Conservation (phyloP, 2,329 filamentous ascomycete species). For the Zasmidium citrigriseum region DNA sequence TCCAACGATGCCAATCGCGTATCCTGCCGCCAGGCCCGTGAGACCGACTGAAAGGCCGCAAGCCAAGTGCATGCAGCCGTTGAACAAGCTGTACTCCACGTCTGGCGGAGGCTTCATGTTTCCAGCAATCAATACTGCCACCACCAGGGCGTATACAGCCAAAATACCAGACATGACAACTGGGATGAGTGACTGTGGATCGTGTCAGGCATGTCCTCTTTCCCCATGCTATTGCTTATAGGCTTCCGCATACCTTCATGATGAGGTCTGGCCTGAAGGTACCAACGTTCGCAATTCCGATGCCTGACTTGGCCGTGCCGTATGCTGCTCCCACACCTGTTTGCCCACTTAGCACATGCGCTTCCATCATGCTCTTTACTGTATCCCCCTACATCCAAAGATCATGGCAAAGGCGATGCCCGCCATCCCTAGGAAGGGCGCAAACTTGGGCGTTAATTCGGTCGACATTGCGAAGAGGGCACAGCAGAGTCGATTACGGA, state of each 20-base stretch:
- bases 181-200: constrained; percentile 71
- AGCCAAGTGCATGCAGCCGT: constrained; percentile 90
- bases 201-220: constrained; percentile 22
- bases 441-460: constrained; percentile 73
- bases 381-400: constrained; percentile 68
- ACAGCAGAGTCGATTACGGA: not conserved
- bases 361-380: not conserved
- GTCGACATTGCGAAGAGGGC: constrained; percentile 32
- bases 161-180: constrained; percentile 99
- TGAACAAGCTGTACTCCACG: constrained; percentile 79
- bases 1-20: constrained; percentile 93
- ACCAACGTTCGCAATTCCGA: constrained; percentile 82
- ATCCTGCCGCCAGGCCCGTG: constrained; percentile 89
- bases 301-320: constrained; percentile 84
- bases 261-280: constrained; percentile 84
- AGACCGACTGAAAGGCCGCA: constrained; percentile 89
- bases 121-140: constrained; percentile 91
- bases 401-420: constrained; percentile 82
- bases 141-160: constrained; percentile 95
- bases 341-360: constrained; percentile 24
- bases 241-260: constrained; percentile 73
- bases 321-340: constrained; percentile 75
- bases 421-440: constrained; percentile 85
- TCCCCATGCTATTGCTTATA: not conserved
- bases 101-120: constrained; percentile 74